Evolutionary conservation across 2,329 filamentous ascomycete genomes (phyloP).

Genomic region (Phialemonium atrogriseum): DNA sequence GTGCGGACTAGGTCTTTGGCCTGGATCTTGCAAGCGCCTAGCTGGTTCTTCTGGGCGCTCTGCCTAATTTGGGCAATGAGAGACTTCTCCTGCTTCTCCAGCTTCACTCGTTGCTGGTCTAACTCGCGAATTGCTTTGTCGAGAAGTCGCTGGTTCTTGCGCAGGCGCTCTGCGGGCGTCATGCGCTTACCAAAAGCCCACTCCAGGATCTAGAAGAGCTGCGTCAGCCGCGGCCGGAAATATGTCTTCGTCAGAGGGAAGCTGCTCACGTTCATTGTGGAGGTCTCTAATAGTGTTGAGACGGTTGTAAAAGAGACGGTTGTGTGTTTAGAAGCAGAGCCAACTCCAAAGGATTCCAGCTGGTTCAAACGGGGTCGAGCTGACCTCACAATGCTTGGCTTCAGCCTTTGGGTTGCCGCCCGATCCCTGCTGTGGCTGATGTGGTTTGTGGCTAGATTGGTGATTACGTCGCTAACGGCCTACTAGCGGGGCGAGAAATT

Average conservation of each 20-base stretch:
- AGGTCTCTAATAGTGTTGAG: too few relatives aligned
- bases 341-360: too few relatives aligned
- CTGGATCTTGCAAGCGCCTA: slow-evolving; percentile 97
- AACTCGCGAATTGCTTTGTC: slow-evolving; percentile 97
- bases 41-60: slow-evolving; percentile 94
- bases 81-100: slow-evolving; percentile 98
- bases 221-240: slow-evolving; percentile 13
- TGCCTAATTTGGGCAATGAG: slow-evolving; percentile 94
- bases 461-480: not conserved
- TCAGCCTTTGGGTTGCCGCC: not conserved
- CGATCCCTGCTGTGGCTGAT: not conserved
- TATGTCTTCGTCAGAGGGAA: slow-evolving; percentile 4
- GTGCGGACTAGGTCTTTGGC: slow-evolving; percentile 95
- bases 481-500: slow-evolving; percentile 16
- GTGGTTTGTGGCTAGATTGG: not conserved
- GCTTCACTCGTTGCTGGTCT: slow-evolving; percentile 87
- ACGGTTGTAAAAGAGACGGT: too few relatives aligned
- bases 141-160: slow-evolving; percentile 91
- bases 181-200: slow-evolving; percentile 99
- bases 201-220: slow-evolving; percentile 70
- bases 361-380: too few relatives aligned
- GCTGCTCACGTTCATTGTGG: slow-evolving; percentile 46
- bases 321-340: too few relatives aligned
- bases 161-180: slow-evolving; percentile 85
- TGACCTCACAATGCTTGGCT: not conserved